Evolutionary conservation across 2,329 filamentous ascomycete genomes (phyloP), one percentile per base, ranked within the genome.

Genomic region (Laburnicola sp.): DNA sequence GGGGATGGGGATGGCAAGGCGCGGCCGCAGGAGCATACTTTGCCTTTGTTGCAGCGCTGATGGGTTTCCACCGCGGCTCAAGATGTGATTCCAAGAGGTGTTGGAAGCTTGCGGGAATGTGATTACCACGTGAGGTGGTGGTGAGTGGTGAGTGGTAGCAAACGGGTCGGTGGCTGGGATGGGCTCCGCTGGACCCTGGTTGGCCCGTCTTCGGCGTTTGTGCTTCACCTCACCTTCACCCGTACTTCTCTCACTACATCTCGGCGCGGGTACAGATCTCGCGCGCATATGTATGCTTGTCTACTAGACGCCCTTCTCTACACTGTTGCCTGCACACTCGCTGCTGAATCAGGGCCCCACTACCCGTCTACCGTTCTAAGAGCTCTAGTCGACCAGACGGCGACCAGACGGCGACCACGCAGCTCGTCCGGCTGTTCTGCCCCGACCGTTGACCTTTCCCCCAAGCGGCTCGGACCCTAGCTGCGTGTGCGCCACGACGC

Each of bases 261-360:
- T 3, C 41, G 26, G 21, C n/a, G 30, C 28, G 16, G 21, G n/a
- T 21, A 6, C 30, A 44, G n/a, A 25, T 22, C 4, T 32, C 30
- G 6, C 28, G 25, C 16, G 11, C 16, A 38, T 3, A 45, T 10
- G n/a, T 22, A 37, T 16, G 25, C 37, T 16, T 35, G 37, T 22
- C 38, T 36, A n/a, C 34, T 28, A 25, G 34, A 11, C 26, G 6
- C 38, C 11, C 9, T 9, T 3, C 8, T 36, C 11, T 11, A 27
- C 25, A 9, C 11, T 21, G n/a, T 9, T 25, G 6, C 38, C 16
- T 16, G 46, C 39, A 49, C 43, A 49, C 48, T 41, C 23, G 26
- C 27, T 25, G 27, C 16, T 21, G 35, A 45, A 44, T 51, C 38
- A 44, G 34, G 45, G 42, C 57, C 55, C 51, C 52, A 56, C 55